A percentile compares a stretch with the other conserved stretches of the same genome.
Conservation (phyloP, 2,329 filamentous ascomycete genomes). For the Emergomyces pasteurianus region DNA sequence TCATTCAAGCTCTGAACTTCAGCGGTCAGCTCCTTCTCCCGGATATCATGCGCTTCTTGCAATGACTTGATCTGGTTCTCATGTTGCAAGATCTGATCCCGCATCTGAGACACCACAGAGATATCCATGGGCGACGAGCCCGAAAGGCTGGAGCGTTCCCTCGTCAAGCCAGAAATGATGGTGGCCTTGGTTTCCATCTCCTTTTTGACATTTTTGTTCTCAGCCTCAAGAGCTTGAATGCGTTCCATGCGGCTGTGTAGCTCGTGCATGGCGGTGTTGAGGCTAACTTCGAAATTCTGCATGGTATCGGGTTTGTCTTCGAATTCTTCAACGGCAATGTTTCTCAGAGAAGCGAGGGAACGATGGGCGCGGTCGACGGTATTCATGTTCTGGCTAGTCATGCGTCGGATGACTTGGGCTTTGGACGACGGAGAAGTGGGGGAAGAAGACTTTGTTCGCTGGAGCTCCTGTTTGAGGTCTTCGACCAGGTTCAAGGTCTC, state of each 20-base stretch:
- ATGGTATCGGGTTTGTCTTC: constrained; percentile 69
- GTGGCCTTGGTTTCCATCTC: constrained; percentile 97
- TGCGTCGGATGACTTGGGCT: constrained; percentile 72
- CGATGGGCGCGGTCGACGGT: constrained; percentile 77
- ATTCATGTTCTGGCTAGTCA: constrained; percentile 79
- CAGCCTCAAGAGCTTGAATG: constrained; percentile 78
- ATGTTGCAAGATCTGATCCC: constrained; percentile 76
- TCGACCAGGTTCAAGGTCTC: constrained; percentile 77
- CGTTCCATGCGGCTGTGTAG: constrained; percentile 76
- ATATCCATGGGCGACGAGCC: constrained; percentile 74
- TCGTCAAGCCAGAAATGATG: constrained; percentile 85
- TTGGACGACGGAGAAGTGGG: constrained; percentile 46
- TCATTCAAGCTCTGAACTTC: constrained; percentile 59
- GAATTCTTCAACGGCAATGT: constrained; percentile 77
- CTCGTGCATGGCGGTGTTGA: constrained; percentile 88
- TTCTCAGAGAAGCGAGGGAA: constrained; percentile 78
- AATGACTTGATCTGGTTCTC: constrained; percentile 67
- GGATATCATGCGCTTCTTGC: constrained; percentile 57
- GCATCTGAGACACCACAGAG: constrained; percentile 74
- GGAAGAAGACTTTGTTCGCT: constrained; percentile 54
- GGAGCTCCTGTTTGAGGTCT: constrained; percentile 75
- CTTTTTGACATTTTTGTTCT: constrained; percentile 71
- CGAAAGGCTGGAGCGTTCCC: constrained; percentile 84
- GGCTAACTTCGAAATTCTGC: constrained; percentile 84
- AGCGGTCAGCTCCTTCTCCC: constrained; percentile 61